A percentile compares a stretch with the other conserved stretches of the same genome.
phyloP scores from a whole-genome alignment of 805 yeast species.

The Pichia sporocuriosa region DNA sequence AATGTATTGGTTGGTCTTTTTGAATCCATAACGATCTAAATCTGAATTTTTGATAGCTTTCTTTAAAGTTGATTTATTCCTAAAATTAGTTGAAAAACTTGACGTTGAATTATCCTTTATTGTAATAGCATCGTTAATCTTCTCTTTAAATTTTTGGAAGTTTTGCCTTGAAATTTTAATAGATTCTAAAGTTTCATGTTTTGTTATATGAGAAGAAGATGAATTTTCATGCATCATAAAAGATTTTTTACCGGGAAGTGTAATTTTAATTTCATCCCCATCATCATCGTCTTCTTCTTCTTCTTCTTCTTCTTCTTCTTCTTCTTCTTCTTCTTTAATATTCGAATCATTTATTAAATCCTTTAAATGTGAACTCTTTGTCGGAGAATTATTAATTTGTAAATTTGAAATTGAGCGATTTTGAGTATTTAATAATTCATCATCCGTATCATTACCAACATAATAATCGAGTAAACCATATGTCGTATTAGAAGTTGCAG shows the following conservation, averaged over 20 bases:
- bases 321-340: background rate
- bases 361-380: slow-evolving; percentile 2
- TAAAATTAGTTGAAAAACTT: slow-evolving; percentile 2
- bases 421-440: background rate
- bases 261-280: background rate
- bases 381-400: slow-evolving; percentile 1
- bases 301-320: background rate
- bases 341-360: background rate
- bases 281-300: background rate
- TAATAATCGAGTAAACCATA: slow-evolving; percentile 7
- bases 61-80: slow-evolving; percentile 4
- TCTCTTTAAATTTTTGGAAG: slow-evolving; percentile 1
- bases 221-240: background rate
- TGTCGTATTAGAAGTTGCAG: slow-evolving; percentile 3
- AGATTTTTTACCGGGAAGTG: background rate
- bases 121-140: background rate
- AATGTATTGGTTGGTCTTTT: slow-evolving; percentile 52
- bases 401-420: background rate
- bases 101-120: background rate
- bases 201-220: slow-evolving; percentile 1
- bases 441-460: slow-evolving; percentile 2
- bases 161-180: background rate
- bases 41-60: slow-evolving; percentile 23
- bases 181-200: background rate
- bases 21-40: slow-evolving; percentile 83